Evolutionary conservation across 2,329 filamentous ascomycete species (phyloP), one percentile per base, ranked within the genome.

Genomic region (Neodidymelliopsis sp.): DNA sequence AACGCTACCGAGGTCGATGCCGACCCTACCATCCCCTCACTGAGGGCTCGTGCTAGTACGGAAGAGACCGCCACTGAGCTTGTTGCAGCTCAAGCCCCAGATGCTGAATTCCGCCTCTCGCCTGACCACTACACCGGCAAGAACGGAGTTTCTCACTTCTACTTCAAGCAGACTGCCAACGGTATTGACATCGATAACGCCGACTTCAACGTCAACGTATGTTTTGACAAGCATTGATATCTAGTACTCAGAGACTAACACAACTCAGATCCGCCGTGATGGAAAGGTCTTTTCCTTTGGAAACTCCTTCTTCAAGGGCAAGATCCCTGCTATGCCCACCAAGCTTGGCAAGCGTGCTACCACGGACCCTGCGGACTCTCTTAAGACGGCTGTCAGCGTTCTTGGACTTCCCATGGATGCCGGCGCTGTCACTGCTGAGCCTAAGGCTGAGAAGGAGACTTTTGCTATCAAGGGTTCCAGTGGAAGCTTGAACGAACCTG

Each of bases 111-210:
- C 46, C 50, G 50, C 18, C 41, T 54, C 13, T 37, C 37, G 3
- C 23, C n/a, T 8, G 50, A 54, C 31, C 45, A 50, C 35, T 54
- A 64, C 43, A 54, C 56, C 10, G 76, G 81, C 13, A 66, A 57
- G 37, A 83, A 82, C 48, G 81, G 81, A 5, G 72, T 84, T 48
- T 74, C 73, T 2, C 82, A 84, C 59, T 79, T 83, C 53, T 76
- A 83, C 64, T 82, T 84, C 60, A 81, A 80, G 67, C 82, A 84
- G 69, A 84, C 81, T 0, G 69, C 74, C 6, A 79, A 84, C 44
- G 81, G 79, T 0, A 64, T 84, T 24, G 82, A 84, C 53, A 78
- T 85, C 52, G 82, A 84, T 57, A 84, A 84, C 59, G 80, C 79
- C 2, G 79, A 82, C 58, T 81, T 83, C 60, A 83, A 83, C 42